Conservation (phyloP, 805 yeast genomes). For the Monosporozyma solicola region DNA sequence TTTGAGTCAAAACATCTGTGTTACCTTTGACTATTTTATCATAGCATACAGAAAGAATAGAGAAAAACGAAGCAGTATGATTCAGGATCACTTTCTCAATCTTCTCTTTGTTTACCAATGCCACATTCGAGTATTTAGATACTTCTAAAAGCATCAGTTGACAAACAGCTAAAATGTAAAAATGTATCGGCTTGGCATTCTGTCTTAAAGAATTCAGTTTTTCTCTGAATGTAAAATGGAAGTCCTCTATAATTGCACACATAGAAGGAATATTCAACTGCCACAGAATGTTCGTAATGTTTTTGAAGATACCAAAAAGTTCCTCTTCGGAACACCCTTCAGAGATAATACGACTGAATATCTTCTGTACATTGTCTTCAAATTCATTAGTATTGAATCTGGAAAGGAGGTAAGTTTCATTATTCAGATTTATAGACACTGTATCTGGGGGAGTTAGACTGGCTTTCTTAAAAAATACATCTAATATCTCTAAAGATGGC, state of each 20-base stretch:
- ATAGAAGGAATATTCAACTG: slow-evolving; percentile 15
- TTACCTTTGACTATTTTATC: slow-evolving; percentile 2
- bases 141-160: slow-evolving; percentile 23
- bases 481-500: slow-evolving; percentile 3
- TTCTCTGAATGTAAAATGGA: slow-evolving; percentile 21
- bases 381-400: slow-evolving; percentile 9
- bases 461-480: slow-evolving; percentile 11
- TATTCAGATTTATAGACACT: slow-evolving; percentile 10
- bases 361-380: slow-evolving; percentile 3
- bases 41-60: slow-evolving; percentile 16
- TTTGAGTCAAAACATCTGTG: slow-evolving; percentile 8
- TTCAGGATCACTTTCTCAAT: slow-evolving; percentile 17
- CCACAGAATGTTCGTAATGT: slow-evolving; percentile 15
- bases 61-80: slow-evolving; percentile 22
- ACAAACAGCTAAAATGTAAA: slow-evolving; percentile 23
- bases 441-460: slow-evolving; percentile 12
- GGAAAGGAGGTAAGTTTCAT: slow-evolving; percentile 13
- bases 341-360: slow-evolving; percentile 18
- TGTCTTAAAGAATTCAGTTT: slow-evolving; percentile 16
- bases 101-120: slow-evolving; percentile 8
- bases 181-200: slow-evolving; percentile 27
- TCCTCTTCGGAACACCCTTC: slow-evolving; percentile 23
- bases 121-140: slow-evolving; percentile 14
- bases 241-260: slow-evolving; percentile 13
- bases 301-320: slow-evolving; percentile 10